Evolutionary conservation across 2,329 filamentous ascomycete species (phyloP), one percentile per base, ranked within the genome.

Genomic region (Rhytidhysteron rufulum): DNA sequence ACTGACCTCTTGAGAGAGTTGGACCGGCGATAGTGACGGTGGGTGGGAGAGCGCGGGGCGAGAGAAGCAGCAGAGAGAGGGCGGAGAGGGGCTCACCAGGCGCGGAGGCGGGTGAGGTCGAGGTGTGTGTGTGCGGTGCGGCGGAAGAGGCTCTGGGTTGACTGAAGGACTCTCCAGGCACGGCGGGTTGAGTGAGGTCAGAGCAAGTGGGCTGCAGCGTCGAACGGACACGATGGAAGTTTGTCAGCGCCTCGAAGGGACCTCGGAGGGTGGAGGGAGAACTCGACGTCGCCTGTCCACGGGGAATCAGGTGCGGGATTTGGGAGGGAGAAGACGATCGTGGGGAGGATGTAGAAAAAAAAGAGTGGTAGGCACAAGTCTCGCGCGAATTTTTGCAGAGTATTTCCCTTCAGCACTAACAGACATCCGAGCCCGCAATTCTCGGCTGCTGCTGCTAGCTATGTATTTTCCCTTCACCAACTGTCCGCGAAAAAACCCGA

Each of bases 141-240:
- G 22, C 10, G 30, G 25, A 37, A 15, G 31, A 30, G 16, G 35
- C 16, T 17, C 11, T 17, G 34, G 25, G 35, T 37, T n/a, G n/a
- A n/a, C n/a, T n/a, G n/a, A n/a, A n/a, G n/a, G n/a, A n/a, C n/a
- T 30, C 35, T 37, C 35, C 35, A 37, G 35, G 35, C 35, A 37
- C 35, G 35, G 30, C 35, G 30, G 27, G 29, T n/a, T n/a, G n/a
- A n/a, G n/a, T 22, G 35, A 37, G 20, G 35, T 37, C 35, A 37
- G 24, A 22, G 35, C 20, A 30, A 15, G 24, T n/a, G 22, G 24
- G 35, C 17, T 37, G 35, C 11, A 16, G 22, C 35, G 35, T 29
- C 35, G 22, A n/a, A 37, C 35, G 35, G 33, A 35, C 16, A 19
- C n/a, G n/a, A 25, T 17, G 22, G 24, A n/a, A 30, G 35, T 15